Evolutionary conservation across 345 rosid species (phyloP), one percentile per base, ranked within the genome.

Genomic region (Brassica rapa): DNA sequence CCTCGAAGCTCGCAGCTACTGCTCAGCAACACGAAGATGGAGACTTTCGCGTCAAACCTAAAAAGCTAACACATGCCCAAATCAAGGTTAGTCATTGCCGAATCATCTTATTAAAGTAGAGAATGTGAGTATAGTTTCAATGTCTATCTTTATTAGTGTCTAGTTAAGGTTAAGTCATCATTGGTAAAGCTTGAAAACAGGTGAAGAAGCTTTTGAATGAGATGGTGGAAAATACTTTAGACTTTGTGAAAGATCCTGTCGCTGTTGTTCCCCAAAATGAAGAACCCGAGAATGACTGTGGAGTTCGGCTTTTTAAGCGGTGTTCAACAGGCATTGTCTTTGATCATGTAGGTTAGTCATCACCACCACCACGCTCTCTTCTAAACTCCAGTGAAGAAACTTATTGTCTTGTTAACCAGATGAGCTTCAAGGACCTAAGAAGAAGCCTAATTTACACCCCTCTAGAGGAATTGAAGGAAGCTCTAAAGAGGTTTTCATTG

Each of bases 401-500:
- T 43, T 46, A 14, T 27, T 37, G 29, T 41, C 30, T 0, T 73
- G 77, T 70, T 68, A 49, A 37, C 39, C 83, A 94, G 98, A 83
- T 86, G 88, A 89, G 74, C 73, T 84, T 71, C 71, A 84, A 82
- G 86, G 89, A 71, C 97, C 97, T 14, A 80, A 2, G 66, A 92
- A 87, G 89, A 88, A 80, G 87, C 97, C 97, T n/a, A 88, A 86
- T 70, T 80, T 94, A 77, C 88, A 84, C 65, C 98, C 90, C 14
- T 72, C 81, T 41, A 82, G 62, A 56, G 88, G 73, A 68, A 19
- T 81, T 21, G 80, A 89, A 75, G 88, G 87, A 82, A 85, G 85
- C 73, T 86, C 93, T 32, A 89, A 89, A 84, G 80, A 89, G 97
- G 98, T 94, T 41, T 1, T 49, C 55, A 9, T 35, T 46, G 21